Evolutionary conservation across 116 monocot genomes (phyloP).

Genomic region (Papilionanthe hybrid): DNA sequence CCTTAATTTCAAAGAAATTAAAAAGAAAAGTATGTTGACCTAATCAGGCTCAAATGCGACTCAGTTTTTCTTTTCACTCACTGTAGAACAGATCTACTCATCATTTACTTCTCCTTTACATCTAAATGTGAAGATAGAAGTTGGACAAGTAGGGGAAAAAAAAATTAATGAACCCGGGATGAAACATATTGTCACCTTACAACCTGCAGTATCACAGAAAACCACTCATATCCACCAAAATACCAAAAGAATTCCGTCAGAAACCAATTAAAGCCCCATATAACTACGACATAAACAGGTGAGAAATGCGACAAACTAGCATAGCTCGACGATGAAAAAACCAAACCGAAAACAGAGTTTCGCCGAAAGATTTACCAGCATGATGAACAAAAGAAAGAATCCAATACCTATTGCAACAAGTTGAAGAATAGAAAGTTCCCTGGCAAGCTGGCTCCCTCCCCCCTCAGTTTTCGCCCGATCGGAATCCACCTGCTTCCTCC

Average conservation of each 20-base stretch:
- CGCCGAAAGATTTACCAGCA: background rate
- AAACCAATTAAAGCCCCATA: background rate
- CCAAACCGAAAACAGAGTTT: background rate
- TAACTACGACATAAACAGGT: background rate
- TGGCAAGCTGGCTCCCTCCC: conserved; percentile 66
- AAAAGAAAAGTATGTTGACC: background rate
- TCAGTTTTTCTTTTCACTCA: background rate
- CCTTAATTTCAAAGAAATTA: background rate
- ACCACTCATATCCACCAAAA: background rate
- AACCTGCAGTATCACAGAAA: background rate
- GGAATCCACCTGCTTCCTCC: conserved; percentile 97
- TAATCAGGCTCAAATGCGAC: background rate
- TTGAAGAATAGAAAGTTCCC: conserved; percentile 58
- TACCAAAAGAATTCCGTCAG: background rate
- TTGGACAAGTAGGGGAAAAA: background rate
- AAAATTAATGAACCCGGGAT: background rate
- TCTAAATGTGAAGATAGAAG: background rate
- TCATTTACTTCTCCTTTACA: background rate
- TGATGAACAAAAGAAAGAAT: background rate
- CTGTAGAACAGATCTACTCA: background rate
- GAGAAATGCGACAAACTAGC: background rate
- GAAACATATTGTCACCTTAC: too few relatives aligned
- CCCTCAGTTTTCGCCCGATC: conserved; percentile 28
- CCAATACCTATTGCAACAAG: conserved; percentile 81
- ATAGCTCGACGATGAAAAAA: background rate